Conservation (phyloP, 202 grass and related monocot genomes). For the Carex sylvatica region DNA sequence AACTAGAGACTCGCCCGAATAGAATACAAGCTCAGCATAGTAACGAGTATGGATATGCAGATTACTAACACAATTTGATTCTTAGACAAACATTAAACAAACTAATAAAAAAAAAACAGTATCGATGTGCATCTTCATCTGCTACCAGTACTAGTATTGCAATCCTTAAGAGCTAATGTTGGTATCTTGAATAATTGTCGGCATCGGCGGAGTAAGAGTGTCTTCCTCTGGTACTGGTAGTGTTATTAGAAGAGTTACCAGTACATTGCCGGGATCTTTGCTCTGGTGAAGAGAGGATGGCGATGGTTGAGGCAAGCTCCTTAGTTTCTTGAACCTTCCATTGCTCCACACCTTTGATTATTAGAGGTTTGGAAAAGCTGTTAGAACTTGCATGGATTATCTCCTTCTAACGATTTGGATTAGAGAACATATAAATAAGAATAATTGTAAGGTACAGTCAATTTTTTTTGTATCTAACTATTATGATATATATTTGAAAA, state of each 20-base stretch:
- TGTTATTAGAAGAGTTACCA: slow-evolving; percentile 30
- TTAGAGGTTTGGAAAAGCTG: not conserved
- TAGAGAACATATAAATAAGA: not conserved
- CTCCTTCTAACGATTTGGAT: not conserved
- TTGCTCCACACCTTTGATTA: slow-evolving; percentile 41
- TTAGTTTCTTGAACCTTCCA: slow-evolving; percentile 39
- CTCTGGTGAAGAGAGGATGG: not conserved
- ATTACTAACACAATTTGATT: not conserved
- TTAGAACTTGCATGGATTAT: not conserved
- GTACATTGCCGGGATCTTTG: not conserved
- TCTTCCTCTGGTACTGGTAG: not conserved
- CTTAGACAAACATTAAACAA: not conserved
- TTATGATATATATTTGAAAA: too few species aligned
- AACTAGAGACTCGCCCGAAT: not conserved
- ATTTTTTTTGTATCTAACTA: too few species aligned
- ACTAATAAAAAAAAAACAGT: not conserved
- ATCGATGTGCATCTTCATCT: not conserved
- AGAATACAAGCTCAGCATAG: not conserved
- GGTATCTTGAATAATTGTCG: not conserved
- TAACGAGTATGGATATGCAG: not conserved
- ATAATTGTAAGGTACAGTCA: too few species aligned
- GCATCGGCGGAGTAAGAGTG: not conserved
- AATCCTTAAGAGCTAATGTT: not conserved
- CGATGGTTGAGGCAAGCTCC: slow-evolving; percentile 20
- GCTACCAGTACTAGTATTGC: not conserved